A percentile compares a stretch with the other conserved stretches of the same genome.
Evolutionary conservation across 2,329 filamentous ascomycete species (phyloP).

Genomic region (Phyllosticta citrichinensis): DNA sequence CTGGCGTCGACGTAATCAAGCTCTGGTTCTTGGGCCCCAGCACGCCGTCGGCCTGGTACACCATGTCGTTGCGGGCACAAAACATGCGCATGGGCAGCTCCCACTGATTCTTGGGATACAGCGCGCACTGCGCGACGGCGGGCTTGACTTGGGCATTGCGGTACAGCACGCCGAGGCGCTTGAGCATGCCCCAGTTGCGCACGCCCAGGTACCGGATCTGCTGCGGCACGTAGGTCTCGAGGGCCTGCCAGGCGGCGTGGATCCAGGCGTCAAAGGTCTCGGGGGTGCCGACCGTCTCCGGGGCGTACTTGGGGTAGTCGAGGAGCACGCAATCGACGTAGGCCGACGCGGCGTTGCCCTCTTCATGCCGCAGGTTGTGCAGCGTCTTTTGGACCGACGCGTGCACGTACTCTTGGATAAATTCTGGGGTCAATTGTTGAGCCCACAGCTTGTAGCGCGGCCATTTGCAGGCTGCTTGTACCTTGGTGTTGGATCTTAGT

Average conservation of each 20-base stretch:
- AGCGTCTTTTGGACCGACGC: slow-evolving; percentile 60
- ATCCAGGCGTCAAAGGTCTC: slow-evolving; percentile 21
- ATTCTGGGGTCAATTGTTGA: slow-evolving; percentile 50
- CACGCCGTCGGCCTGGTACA: slow-evolving; percentile 54
- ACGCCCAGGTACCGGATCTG: slow-evolving; percentile 60
- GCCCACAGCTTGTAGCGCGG: slow-evolving; percentile 42
- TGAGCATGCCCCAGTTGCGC: slow-evolving; percentile 56
- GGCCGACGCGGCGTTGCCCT: slow-evolving; percentile 23
- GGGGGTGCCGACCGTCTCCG: slow-evolving; percentile 43
- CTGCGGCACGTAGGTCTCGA: slow-evolving; percentile 55
- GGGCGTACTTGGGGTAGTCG: slow-evolving; percentile 41
- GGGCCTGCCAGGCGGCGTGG: slow-evolving; percentile 48
- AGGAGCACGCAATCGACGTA: slow-evolving; percentile 52
- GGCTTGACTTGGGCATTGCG: slow-evolving; percentile 40
- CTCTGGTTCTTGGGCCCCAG: slow-evolving; percentile 44
- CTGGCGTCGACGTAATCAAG: slow-evolving; percentile 38
- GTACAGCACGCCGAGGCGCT: slow-evolving; percentile 44
- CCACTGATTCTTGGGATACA: slow-evolving; percentile 49
- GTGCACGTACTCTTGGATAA: slow-evolving; percentile 55
- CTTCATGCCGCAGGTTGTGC: slow-evolving; percentile 41
- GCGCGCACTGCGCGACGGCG: slow-evolving; percentile 66
- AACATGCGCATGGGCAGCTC: slow-evolving; percentile 51
- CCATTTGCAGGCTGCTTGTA: slow-evolving; percentile 78
- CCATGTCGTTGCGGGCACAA: slow-evolving; percentile 42
- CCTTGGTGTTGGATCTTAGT: slow-evolving; percentile 27